A percentile compares a stretch with the other conserved stretches of the same genome.
phyloP scores from a whole-genome alignment of 495 filamentous ascomycete species.

The Letharia lupina region DNA sequence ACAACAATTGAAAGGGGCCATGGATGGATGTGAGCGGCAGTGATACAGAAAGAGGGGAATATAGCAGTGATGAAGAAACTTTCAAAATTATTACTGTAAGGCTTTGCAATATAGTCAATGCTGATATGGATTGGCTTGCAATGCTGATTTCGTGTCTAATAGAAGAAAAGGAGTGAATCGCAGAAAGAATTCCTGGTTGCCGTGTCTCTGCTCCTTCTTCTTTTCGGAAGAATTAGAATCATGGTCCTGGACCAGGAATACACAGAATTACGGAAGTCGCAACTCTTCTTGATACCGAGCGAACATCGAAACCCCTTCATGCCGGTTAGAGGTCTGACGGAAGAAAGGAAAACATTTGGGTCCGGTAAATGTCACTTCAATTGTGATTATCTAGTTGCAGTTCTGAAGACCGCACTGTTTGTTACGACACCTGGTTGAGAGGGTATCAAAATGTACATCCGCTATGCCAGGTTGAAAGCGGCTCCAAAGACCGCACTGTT shows the following conservation, averaged over 20 bases:
- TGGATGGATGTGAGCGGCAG: neutral
- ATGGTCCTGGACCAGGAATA: neutral
- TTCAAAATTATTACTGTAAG: neutral
- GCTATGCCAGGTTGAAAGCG: slow-evolving; percentile 19
- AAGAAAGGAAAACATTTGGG: neutral
- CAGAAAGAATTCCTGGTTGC: neutral
- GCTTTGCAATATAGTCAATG: slow-evolving; percentile 9
- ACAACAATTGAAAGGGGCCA: slow-evolving; percentile 20
- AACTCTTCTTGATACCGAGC: neutral
- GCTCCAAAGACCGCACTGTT: neutral
- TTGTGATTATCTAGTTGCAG: neutral
- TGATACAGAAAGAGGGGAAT: neutral
- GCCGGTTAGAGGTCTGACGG: neutral
- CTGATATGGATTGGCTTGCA: neutral
- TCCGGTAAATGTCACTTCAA: neutral
- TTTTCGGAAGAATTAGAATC: neutral
- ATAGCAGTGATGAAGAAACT: neutral
- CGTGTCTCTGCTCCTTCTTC: neutral
- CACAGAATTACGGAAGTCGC: neutral
- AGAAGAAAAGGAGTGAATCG: neutral
- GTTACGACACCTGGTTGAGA: slow-evolving; percentile 15
- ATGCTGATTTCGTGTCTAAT: neutral
- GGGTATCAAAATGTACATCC: slow-evolving; percentile 17
- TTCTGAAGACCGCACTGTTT: neutral
- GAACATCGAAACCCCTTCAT: neutral